Base-by-base conservation (phyloP, 1,139 yeast species). In the Diutina pseudorugosa region DNA sequence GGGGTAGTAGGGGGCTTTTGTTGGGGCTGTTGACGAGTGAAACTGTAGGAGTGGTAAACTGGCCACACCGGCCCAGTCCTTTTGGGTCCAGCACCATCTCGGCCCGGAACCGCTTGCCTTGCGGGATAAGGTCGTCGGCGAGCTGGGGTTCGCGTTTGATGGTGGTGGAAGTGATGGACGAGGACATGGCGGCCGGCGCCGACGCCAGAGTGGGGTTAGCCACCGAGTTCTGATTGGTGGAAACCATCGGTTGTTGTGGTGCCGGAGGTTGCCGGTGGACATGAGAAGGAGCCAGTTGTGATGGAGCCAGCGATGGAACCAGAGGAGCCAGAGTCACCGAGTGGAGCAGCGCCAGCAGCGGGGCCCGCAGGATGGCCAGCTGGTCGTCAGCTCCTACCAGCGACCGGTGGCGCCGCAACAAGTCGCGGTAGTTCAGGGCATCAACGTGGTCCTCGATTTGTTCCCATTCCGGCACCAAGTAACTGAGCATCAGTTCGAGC, bases 401-500 rank as follows among this genome's bases (percentile, higher is more conserved):
- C n/a, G n/a, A 14, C n/a, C 36, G 36, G 36, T 30, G 36, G n/a
- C 36, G 36, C 20, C 11, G 7, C 19, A 45, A 25, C 16, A 45
- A 16, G 4, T 45, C 23, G 2, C 16, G 19, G 19, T 27, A 45
- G 40, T 45, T 45, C 7, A n/a, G 21, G 4, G 8, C 5, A 16
- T 23, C 23, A 8, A 45, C 40, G n/a, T n/a, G 21, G n/a, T 45
- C 49, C 23, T 45, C 49, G 27, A 45, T 45, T 19, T 27, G 36
- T 14, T 45, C 49, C 12, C 54, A 51, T 16, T 58, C 56, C 4
- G 76, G 73, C 54, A 74, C 60, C 51, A 74, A 62, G 56, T 58
- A 72, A 50, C 69, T 65, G 23, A 88, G 61, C 47, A 87, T 61
- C 40, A 67, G 66, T 60, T 85, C 87, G 57, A 86, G 68, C 45